A percentile compares a stretch with the other conserved stretches of the same genome.
Evolutionary conservation across 257 asterid species (phyloP).

Genomic region (Handroanthus guayacan): DNA sequence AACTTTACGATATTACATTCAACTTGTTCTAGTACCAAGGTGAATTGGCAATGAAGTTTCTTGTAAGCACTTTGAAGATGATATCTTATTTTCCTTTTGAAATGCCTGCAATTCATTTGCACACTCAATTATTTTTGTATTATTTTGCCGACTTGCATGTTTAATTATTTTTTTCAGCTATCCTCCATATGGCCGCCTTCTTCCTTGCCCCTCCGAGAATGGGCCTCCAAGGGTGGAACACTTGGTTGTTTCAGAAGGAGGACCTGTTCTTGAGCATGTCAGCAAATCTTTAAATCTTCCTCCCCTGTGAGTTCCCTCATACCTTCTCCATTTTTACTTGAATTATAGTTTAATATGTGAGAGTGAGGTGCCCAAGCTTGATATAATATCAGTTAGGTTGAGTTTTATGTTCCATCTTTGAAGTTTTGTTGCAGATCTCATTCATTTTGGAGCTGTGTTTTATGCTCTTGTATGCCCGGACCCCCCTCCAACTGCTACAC

Average conservation of each 20-base stretch:
- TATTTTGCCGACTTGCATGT: background rate
- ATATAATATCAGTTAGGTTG: conserved; percentile 24
- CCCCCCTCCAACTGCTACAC: conserved; percentile 81
- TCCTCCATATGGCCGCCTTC: conserved; percentile 72
- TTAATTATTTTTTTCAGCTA: conserved; percentile 52
- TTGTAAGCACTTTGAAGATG: conserved; percentile 4
- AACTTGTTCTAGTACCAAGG: conserved; percentile 8
- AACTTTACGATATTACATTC: background rate
- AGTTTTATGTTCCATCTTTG: conserved; percentile 40
- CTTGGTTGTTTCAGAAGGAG: conserved; percentile 77
- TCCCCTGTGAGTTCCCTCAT: conserved; percentile 61
- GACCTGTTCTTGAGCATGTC: conserved; percentile 77
- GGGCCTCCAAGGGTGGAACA: conserved; percentile 92
- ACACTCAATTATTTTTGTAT: conserved; percentile 10
- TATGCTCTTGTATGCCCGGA: conserved; percentile 94
- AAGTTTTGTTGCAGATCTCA: conserved; percentile 93
- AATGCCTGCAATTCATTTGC: conserved; percentile 13
- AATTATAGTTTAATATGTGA: conserved; percentile 17
- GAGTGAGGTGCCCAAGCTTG: conserved; percentile 31
- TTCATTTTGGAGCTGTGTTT: conserved; percentile 93
- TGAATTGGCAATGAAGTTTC: conserved; percentile 13
- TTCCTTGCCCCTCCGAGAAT: conserved; percentile 85
- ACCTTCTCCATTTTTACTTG: conserved; percentile 28
- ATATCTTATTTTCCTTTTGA: conserved; percentile 6
- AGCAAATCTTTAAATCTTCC: conserved; percentile 73